These are phyloP conservation scores for Fistulina hepatica DNA, from an alignment of 1,284 basidiomycete genomes.

Conservation along the genomic window DNA sequence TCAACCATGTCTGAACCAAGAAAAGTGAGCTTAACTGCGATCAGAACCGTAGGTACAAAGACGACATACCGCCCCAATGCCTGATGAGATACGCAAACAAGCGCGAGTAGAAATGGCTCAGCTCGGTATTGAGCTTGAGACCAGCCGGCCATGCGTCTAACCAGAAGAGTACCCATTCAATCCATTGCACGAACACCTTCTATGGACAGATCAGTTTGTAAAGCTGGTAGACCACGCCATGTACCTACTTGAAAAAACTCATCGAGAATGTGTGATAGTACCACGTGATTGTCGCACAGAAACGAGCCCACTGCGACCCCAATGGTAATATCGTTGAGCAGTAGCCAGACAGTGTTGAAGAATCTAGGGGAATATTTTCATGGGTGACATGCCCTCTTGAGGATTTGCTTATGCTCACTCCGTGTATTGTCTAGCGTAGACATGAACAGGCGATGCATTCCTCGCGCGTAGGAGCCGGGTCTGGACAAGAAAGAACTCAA, in stretches of 20 bases:
- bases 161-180: constrained; percentile 63
- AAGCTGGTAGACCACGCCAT: background rate
- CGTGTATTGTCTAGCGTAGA: constrained; percentile 43
- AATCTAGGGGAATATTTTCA: constrained; percentile 40
- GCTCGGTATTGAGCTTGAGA: constrained; percentile 90
- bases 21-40: constrained; percentile 6
- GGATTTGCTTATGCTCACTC: constrained; percentile 31
- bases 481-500: constrained; percentile 30
- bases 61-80: constrained; percentile 55
- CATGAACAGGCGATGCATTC: constrained; percentile 21
- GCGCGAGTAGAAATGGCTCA: constrained; percentile 74
- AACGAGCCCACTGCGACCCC: constrained; percentile 64
- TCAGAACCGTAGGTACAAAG: background rate
- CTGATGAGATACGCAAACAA: constrained; percentile 53
- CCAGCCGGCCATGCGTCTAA: constrained; percentile 94
- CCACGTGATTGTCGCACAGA: constrained; percentile 48
- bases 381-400: constrained; percentile 3
- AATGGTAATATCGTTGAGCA: constrained; percentile 83
- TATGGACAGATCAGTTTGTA: constrained; percentile 17
- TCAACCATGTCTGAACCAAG: constrained; percentile 7
- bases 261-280: constrained; percentile 31
- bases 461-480: constrained; percentile 24
- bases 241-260: constrained; percentile 31
- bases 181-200: constrained; percentile 35
- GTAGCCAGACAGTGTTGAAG: constrained; percentile 86